Evolutionary conservation across 306 rosid species (phyloP), one percentile per base, ranked within the genome.

Genomic region (Lathyrus oleraceus): DNA sequence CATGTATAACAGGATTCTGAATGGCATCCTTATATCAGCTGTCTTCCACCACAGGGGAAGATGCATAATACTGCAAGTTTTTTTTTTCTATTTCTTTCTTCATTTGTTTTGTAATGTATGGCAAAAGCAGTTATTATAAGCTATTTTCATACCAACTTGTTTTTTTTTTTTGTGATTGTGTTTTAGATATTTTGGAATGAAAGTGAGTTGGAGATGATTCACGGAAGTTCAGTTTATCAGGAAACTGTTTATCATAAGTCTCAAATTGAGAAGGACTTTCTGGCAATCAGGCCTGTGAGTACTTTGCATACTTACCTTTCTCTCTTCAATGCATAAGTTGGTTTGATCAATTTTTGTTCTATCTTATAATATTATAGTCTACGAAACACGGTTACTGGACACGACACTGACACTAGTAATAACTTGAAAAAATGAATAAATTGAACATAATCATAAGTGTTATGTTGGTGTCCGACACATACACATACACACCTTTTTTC

Each of bases 141-240:
- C 53, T 58, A 53, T 68, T 53, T 54, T 19, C 30, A 16, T 20
- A 16, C 23, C 60, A 60, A 15, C 16, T 71, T 19, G 44, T 19
- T 52, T 20, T 0, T 42, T 49, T 80, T n/a, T 2, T 76, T 59
- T 78, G 61, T 80, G 32, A 44, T 58, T 80, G 15, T 43, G 47
- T 23, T 11, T 79, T 64, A 91, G 97, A 83, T 85, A 76, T 85
- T 87, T 75, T 91, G 96, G 97, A 84, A 78, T 12, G 68, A 81
- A 58, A 68, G 60, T 60, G 97, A 91, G 88, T 74, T 91, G 85
- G 90, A 82, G 72, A 79, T 91, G 97, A 85, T 91, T 84, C 64
- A 49, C 27, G 79, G 47, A 65, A 89, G 94, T 77, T 76, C 82
- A n/a, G 83, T 87, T 49, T 85, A 82, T 76, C 84, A 73, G 56